Evolutionary conservation across 805 yeast species (phyloP), one percentile per base, ranked within the genome.

Genomic region (Lipomyces yamadae): DNA sequence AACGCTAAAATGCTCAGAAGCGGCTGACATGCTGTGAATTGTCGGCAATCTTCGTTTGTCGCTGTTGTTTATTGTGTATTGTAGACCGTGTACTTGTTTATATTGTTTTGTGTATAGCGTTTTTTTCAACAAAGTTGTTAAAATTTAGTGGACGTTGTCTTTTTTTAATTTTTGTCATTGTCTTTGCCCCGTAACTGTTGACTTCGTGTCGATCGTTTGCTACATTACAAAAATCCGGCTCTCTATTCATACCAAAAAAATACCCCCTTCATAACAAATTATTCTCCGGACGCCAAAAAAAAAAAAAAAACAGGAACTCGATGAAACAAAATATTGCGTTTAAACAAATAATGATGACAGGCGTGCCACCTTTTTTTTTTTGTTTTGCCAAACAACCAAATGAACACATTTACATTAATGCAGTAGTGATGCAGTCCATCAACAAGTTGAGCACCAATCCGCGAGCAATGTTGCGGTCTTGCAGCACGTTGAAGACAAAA

Each of bases 401-500:
- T 5, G 42, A 37, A 37, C 8, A 37, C 8, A 10, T 24, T 58
- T 52, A 68, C 71, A 68, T 68, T 56, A 63, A 37, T 32, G 56
- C 42, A 18, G 69, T 61, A 2, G 71, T 68, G 18, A 68, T 62
- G 18, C 61, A 52, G 52, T 72, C 74, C 65, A 72, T 60, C 48
- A 72, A 56, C 53, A 72, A 45, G 50, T 65, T 61, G 32, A 70
- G 59, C 35, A 70, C 72, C 33, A 72, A 56, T 4, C 74, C 74
- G 24, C 68, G 50, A 32, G 71, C 74, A 50, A 72, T 58, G 33
- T 61, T 67, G 30, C 63, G 60, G 60, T 72, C 73, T 61, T 72
- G 74, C 32, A 72, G 58, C 56, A 64, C 69, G 54, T 72, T 73
- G 68, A 72, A 72, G 54, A 72, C 73, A 29, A 58, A 66, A 56